A percentile compares a stretch with the other conserved stretches of the same genome.
phyloP scores from a whole-genome alignment of 441 rosid species.

The Mallotus repandus region DNA sequence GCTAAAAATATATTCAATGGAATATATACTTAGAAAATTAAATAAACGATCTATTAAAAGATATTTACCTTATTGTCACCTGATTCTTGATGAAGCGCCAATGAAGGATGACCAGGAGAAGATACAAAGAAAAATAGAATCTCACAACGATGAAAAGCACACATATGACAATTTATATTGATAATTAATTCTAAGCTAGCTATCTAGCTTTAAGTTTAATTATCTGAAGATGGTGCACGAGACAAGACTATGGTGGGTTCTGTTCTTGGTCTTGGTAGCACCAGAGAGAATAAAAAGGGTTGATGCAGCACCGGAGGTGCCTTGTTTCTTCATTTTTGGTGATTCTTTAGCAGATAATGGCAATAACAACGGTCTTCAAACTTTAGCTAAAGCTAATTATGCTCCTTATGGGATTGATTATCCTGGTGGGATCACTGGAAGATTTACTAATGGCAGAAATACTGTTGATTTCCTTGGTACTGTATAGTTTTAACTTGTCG shows the following conservation, averaged over 20 bases:
- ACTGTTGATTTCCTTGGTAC: slow-evolving; percentile 1
- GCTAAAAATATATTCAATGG: no score
- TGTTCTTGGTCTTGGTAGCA: not conserved
- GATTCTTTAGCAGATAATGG: slow-evolving; percentile 27
- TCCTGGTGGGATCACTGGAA: slow-evolving; percentile 22
- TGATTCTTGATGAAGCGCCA: not conserved
- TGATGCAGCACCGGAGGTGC: slow-evolving; percentile 18
- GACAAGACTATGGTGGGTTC: not conserved
- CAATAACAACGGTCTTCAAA: slow-evolving; percentile 25
- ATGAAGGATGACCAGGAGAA: slow-evolving; percentile 3
- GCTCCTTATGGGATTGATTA: slow-evolving; percentile 30
- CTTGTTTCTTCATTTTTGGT: slow-evolving; percentile 30
- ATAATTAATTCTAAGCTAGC: no score
- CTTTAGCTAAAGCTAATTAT: slow-evolving; percentile 14
- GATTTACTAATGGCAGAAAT: slow-evolving; percentile 25
- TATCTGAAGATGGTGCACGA: not conserved
- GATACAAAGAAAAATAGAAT: no score
- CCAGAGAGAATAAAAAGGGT: not conserved
- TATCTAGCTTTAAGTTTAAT: not conserved
- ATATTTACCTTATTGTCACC: not conserved
- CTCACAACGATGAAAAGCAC: not conserved
- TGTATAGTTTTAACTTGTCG: not conserved
- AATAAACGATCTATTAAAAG: no score
- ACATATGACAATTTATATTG: no score
- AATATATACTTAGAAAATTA: no score